Evolutionary conservation across 176 grass and related monocot species (phyloP).

Genomic region (Rhynchospora tenuis): DNA sequence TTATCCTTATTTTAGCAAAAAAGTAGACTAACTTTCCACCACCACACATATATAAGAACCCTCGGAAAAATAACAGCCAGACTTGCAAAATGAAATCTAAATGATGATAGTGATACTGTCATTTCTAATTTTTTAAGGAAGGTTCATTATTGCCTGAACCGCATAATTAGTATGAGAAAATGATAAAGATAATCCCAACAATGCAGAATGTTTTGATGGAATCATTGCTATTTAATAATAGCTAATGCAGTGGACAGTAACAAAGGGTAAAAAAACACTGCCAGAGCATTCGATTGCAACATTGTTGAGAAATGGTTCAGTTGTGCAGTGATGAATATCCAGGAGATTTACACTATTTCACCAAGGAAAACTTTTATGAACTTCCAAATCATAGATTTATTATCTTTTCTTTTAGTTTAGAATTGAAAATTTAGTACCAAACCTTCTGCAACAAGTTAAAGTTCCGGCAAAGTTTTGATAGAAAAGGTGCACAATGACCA

Average conservation of each 20-base stretch:
- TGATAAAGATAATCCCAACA: neutral
- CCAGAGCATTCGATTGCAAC: neutral
- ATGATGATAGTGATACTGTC: neutral
- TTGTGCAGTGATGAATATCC: slow-evolving; percentile 2
- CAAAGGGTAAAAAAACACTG: neutral
- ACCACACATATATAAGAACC: neutral
- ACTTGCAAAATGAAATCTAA: neutral
- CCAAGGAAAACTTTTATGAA: neutral
- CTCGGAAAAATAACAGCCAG: neutral
- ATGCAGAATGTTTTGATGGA: neutral
- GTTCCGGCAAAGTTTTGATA: slow-evolving; percentile 81
- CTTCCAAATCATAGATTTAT: neutral
- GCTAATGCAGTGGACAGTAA: neutral
- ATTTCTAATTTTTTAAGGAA: neutral
- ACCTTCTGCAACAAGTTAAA: slow-evolving; percentile 80
- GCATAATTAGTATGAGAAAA: neutral
- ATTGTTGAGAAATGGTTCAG: neutral
- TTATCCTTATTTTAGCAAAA: slow-evolving; percentile 8
- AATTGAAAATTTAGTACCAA: neutral
- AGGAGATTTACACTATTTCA: neutral
- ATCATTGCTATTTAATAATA: neutral
- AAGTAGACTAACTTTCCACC: neutral
- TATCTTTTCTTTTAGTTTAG: neutral
- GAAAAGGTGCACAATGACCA: slow-evolving; percentile 75
- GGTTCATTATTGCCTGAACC: neutral